Evolutionary conservation across 2,329 filamentous ascomycete species (phyloP).

Genomic region (Penicillium italicum): DNA sequence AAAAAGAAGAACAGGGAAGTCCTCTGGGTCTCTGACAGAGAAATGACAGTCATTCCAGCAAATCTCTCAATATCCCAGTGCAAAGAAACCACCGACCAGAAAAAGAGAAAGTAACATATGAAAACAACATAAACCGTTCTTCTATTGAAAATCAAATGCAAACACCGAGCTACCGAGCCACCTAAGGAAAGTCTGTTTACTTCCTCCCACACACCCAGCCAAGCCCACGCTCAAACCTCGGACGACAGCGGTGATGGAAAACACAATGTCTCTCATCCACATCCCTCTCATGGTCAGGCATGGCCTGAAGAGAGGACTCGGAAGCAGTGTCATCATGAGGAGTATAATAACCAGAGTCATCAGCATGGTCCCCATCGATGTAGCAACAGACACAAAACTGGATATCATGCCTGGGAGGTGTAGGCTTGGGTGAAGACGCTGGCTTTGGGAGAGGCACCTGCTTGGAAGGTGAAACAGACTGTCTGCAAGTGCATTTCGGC

Average conservation of each 20-base stretch:
- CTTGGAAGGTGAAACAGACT: not conserved
- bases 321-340: not conserved
- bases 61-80: not conserved
- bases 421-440: not conserved
- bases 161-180: not conserved
- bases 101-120: not conserved
- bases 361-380: not conserved
- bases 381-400: not conserved
- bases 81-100: not conserved
- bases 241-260: slow-evolving; percentile 4
- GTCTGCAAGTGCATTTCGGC: not conserved
- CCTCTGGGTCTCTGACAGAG: not conserved
- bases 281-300: not conserved
- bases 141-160: not conserved
- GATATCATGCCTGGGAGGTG: not conserved
- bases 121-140: not conserved
- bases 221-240: not conserved
- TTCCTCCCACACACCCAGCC: slow-evolving; percentile 6
- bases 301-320: not conserved
- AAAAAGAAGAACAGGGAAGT: not conserved
- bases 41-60: not conserved
- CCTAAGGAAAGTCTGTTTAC: not conserved
- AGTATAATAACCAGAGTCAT: not conserved
- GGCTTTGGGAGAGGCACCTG: not conserved
- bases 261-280: not conserved